Evolutionary conservation across 257 asterid species (phyloP), one percentile per base, ranked within the genome.

Genomic region (Solanum chilense): DNA sequence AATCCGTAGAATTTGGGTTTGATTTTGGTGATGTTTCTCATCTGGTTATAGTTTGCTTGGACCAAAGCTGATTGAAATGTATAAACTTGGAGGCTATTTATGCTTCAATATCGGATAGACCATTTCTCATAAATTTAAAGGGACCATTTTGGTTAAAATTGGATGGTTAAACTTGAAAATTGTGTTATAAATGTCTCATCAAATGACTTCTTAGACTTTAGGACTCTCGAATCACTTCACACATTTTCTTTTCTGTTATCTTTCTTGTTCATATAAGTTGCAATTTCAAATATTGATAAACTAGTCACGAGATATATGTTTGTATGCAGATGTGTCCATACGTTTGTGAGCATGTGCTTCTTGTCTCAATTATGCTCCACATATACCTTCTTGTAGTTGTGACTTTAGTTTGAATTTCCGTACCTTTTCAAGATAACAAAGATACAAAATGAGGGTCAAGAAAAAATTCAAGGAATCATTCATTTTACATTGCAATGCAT

Each of bases 401-500:
- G 92, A 85, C 83, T 87, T 70, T 93, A 90, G 89, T 86, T 93
- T 93, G 90, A 90, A 90, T 89, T 89, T 91, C 90, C 86, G 58
- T 85, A 87, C 88, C 87, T 91, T 71, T 37, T 88, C 87, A 86
- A 92, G 95, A 92, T 91, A 92, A 23, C 60, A 16, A 52, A 6
- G 23, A 52, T 52, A 16, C 10, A 52, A 16, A 52, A 16, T 92
- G 98, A 95, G 90, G 97, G 89, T 91, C 90, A 92, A 91, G 93
- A 93, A 89, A 94, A 94, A 94, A 95, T 84, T 89, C 89, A 86
- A 93, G 88, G 91, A 92, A 94, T 88, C 94, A 93, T 92, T 93
- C 88, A 86, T 91, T 93, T 93, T 95, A 90, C 85, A 33, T 94
- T 96, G 94, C 94, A 89, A 91, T 96, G 98, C 97, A 96, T 98